Evolutionary conservation across 2,329 filamentous ascomycete genomes (phyloP), one percentile per base, ranked within the genome.

Genomic region (Thermothelomyces thermophilus): DNA sequence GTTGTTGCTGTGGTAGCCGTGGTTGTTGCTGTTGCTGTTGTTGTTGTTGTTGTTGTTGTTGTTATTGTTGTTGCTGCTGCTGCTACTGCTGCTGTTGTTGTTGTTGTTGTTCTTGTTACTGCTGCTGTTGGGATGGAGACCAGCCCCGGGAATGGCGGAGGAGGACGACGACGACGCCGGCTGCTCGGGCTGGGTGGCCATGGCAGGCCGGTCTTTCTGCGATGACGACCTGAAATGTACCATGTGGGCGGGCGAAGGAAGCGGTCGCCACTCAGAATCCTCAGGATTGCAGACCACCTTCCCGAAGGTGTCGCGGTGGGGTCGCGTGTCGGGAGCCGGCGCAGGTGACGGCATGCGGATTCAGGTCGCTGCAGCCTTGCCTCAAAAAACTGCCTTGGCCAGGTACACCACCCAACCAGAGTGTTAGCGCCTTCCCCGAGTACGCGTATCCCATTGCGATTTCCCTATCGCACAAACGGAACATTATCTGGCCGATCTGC

Each of bases 151-250:
- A 24, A 44, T 16, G 28, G 45, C 39, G 50, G 57, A 47, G 52
- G 51, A 47, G 41, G 57, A 50, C 11, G 58, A 46, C 13, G 52
- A n/a, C n/a, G n/a, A n/a, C n/a, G n/a, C n/a, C n/a, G n/a, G n/a
- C n/a, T n/a, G n/a, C n/a, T n/a, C n/a, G n/a, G n/a, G 48, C 28
- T 53, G 53, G n/a, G 40, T 45, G 31, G 54, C 55, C 58, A 60
- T 61, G 48, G 49, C 43, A 46, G 54, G 47, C 50, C 48, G 46
- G 26, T 59, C 42, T 41, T 57, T 58, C n/a, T 44, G 45, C 36
- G 52, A 50, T 3, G 51, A 42, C 16, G 51, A 47, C 41, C 47
- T 48, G 35, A 56, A 53, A 44, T 59, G 50, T 26, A 52, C 52
- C 58, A 56, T 55, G 10, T 36, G 28, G 20, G 11, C 28, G 24